Evolutionary conservation across 1,284 basidiomycete genomes (phyloP).

Genomic region (Malassezia japonica): DNA sequence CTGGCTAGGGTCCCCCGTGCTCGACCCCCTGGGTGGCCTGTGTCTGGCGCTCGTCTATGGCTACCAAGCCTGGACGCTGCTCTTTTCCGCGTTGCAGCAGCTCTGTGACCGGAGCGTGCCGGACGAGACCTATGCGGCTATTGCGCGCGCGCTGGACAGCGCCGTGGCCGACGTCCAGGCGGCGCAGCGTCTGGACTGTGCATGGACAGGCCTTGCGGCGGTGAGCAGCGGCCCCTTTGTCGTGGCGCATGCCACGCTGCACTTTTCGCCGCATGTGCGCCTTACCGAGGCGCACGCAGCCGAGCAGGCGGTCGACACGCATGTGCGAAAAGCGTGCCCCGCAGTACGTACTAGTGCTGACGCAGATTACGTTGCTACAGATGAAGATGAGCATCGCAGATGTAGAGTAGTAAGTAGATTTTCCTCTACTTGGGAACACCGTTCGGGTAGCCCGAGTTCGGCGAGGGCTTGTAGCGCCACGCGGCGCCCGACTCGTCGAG

Average conservation of each 20-base stretch:
- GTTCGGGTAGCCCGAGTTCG: constrained; percentile 36
- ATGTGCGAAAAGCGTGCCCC: neutral
- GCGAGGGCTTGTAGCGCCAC: constrained; percentile 46
- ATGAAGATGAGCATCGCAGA: constrained; percentile 3
- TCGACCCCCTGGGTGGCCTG: constrained; percentile 88
- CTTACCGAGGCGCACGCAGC: neutral
- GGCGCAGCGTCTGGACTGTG: neutral
- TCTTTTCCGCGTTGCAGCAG: constrained; percentile 67
- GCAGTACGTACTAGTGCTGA: constrained; percentile 3
- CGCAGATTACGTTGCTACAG: constrained; percentile 6
- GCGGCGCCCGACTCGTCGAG: constrained; percentile 36
- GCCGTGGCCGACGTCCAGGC: constrained; percentile 8
- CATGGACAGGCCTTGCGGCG: neutral
- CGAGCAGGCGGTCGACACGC: neutral
- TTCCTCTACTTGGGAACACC: constrained; percentile 12
- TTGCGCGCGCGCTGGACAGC: constrained; percentile 54
- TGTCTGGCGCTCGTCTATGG: constrained; percentile 82
- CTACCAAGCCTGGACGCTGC: constrained; percentile 66
- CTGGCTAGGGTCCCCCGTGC: constrained; percentile 69
- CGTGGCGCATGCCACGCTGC: constrained; percentile 1
- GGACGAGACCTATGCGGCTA: constrained; percentile 53
- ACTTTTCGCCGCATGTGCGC: neutral
- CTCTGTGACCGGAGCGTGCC: constrained; percentile 76
- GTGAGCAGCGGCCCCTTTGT: constrained; percentile 4
- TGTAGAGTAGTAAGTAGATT: neutral